These are phyloP conservation scores for Mytilinidion resinicola DNA, from an alignment of 495 filamentous ascomycete species.

Conservation along the genomic window DNA sequence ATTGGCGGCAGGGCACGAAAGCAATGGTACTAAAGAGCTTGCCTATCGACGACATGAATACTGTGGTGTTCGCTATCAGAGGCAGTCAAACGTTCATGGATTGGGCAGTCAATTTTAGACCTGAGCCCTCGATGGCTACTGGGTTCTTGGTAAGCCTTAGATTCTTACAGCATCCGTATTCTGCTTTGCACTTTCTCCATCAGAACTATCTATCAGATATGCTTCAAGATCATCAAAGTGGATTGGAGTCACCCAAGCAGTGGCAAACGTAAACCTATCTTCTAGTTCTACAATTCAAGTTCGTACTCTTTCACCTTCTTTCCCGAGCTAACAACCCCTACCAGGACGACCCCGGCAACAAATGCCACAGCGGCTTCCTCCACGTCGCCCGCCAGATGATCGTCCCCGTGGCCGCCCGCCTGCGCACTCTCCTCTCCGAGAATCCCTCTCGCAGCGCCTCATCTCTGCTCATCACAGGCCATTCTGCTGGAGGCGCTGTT, in stretches of 20 bases:
- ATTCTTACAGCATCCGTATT: too few species aligned
- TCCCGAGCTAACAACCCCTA: not conserved
- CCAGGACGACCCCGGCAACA: slow-evolving; percentile 61
- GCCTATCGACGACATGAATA: slow-evolving; percentile 66
- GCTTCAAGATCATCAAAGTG: too few species aligned
- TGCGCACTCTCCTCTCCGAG: slow-evolving; percentile 61
- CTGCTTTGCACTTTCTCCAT: too few species aligned
- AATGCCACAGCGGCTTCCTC: slow-evolving; percentile 73
- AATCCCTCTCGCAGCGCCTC: slow-evolving; percentile 57
- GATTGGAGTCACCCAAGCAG: too few species aligned
- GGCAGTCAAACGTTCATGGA: slow-evolving; percentile 74
- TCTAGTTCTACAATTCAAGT: too few species aligned
- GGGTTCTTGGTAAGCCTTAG: slow-evolving; percentile 49
- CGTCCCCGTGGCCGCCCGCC: slow-evolving; percentile 58
- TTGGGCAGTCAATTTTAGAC: slow-evolving; percentile 73
- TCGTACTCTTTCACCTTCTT: not conserved
- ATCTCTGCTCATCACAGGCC: slow-evolving; percentile 74
- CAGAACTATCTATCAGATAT: too few species aligned
- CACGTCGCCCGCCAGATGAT: slow-evolving; percentile 70
- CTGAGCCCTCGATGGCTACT: slow-evolving; percentile 52
- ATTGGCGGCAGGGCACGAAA: slow-evolving; percentile 68
- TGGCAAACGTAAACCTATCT: too few species aligned
- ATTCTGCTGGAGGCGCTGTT: slow-evolving; percentile 77
- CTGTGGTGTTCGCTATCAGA: slow-evolving; percentile 73
- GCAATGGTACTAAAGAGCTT: slow-evolving; percentile 77